phyloP scores from a whole-genome alignment of 2,329 filamentous ascomycete genomes.

The Emericellopsis cladophorae region DNA sequence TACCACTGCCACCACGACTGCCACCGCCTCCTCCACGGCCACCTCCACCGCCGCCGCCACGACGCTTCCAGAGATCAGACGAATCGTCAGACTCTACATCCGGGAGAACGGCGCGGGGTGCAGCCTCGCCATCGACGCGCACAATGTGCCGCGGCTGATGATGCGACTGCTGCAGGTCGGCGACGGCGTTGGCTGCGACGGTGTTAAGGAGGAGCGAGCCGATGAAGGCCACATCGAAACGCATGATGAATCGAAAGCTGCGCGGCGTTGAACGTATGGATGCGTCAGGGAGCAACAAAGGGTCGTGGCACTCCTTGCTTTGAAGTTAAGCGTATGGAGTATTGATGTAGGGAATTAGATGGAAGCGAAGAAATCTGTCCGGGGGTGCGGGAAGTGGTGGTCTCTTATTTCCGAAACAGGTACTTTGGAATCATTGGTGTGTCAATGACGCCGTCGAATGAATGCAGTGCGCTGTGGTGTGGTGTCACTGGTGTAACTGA shows the following conservation, averaged over 20 bases:
- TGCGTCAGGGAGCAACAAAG: neutral
- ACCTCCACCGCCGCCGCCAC: conserved; percentile 45
- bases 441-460: too few relatives aligned
- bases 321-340: neutral
- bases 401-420: neutral
- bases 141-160: conserved; percentile 9
- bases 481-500: too few relatives aligned
- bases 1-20: conserved; percentile 7
- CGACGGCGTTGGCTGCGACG: conserved; percentile 11
- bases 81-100: conserved; percentile 4
- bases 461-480: too few relatives aligned
- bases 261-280: neutral
- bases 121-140: conserved; percentile 7
- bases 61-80: conserved; percentile 42
- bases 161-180: neutral
- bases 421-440: too few relatives aligned
- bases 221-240: conserved; percentile 14
- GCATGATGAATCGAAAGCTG: conserved; percentile 13
- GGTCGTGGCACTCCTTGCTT: too few relatives aligned
- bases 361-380: neutral
- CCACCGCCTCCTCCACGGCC: conserved; percentile 25
- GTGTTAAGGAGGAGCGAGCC: conserved; percentile 15
- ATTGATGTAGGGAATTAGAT: neutral
- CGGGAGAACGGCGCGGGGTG: conserved; percentile 4
- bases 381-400: neutral